These are phyloP conservation scores for Leccinellum rugosiceps DNA, from an alignment of 768 basidiomycete genomes.

Conservation along the genomic window DNA sequence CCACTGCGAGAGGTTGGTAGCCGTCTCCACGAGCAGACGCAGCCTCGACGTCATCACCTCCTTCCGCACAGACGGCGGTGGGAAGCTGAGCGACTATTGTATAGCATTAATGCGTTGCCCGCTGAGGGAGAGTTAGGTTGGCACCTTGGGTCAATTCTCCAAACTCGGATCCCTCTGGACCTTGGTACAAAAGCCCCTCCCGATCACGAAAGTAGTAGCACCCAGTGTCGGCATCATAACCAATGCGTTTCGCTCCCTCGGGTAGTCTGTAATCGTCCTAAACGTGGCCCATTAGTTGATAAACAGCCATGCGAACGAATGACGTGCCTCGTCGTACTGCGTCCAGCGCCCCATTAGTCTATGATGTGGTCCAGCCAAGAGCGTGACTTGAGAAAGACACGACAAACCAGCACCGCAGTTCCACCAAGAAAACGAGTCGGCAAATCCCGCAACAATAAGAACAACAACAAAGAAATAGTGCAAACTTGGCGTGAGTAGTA, in stretches of 20 bases:
- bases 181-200: conserved; percentile 54
- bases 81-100: conserved; percentile 32
- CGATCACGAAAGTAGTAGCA: conserved; percentile 61
- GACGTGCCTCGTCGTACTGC: conserved; percentile 33
- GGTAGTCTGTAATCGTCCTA: conserved; percentile 55
- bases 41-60: conserved; percentile 50
- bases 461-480: too few species aligned
- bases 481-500: background rate
- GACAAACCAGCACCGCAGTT: background rate
- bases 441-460: conserved; percentile 16
- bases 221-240: conserved; percentile 71
- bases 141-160: conserved; percentile 48
- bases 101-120: background rate
- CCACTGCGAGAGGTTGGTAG: conserved; percentile 51
- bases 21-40: conserved; percentile 52
- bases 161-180: conserved; percentile 58
- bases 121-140: background rate
- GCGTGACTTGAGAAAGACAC: conserved; percentile 2
- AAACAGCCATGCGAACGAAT: background rate
- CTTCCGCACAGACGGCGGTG: conserved; percentile 22
- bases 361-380: conserved; percentile 23
- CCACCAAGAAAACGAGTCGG: conserved; percentile 7
- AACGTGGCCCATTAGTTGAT: background rate
- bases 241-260: conserved; percentile 57
- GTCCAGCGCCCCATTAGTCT: conserved; percentile 36